Percentiles rank a stretch among this genome's conserved stretches.
These are phyloP conservation scores for Solanum ahanhuiri DNA, from an alignment of 257 asterid species.

Conservation along the genomic window DNA sequence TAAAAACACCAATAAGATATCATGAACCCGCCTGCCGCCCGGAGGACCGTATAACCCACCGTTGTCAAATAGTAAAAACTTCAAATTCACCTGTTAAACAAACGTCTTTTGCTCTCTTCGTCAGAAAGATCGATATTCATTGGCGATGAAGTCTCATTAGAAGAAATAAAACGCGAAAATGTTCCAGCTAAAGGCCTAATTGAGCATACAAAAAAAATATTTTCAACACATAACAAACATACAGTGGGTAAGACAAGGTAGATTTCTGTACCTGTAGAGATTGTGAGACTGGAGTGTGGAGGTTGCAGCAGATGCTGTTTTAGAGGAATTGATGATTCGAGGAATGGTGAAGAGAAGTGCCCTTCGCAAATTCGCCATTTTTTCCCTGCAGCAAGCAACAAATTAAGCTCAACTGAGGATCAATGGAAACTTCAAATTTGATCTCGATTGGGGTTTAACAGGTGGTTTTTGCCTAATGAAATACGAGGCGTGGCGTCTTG, in stretches of 20 bases:
- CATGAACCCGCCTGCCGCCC: neutral
- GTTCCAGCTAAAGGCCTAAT: conserved; percentile 48
- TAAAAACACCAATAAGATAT: neutral
- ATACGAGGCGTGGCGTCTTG: neutral
- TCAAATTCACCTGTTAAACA: conserved; percentile 48
- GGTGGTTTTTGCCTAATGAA: neutral
- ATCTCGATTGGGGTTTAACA: neutral
- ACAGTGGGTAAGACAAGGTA: neutral
- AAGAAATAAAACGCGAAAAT: conserved; percentile 34
- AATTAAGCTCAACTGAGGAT: neutral
- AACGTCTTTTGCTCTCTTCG: conserved; percentile 67
- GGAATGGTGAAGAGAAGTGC: conserved; percentile 31
- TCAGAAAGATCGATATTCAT: conserved; percentile 49
- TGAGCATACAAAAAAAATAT: neutral
- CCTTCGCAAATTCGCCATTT: conserved; percentile 55
- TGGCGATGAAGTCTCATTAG: conserved; percentile 19
- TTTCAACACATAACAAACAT: neutral
- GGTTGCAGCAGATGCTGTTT: conserved; percentile 14
- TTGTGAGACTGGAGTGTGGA: conserved; percentile 9
- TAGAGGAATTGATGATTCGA: conserved; percentile 33
- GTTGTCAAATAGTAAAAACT: neutral
- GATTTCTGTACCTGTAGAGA: conserved; percentile 23
- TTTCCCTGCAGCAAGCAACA: neutral
- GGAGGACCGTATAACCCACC: neutral
- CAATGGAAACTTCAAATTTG: neutral